Base-by-base conservation (phyloP, 2,329 filamentous ascomycete species). In the Trichophyton mentagrophytes region DNA sequence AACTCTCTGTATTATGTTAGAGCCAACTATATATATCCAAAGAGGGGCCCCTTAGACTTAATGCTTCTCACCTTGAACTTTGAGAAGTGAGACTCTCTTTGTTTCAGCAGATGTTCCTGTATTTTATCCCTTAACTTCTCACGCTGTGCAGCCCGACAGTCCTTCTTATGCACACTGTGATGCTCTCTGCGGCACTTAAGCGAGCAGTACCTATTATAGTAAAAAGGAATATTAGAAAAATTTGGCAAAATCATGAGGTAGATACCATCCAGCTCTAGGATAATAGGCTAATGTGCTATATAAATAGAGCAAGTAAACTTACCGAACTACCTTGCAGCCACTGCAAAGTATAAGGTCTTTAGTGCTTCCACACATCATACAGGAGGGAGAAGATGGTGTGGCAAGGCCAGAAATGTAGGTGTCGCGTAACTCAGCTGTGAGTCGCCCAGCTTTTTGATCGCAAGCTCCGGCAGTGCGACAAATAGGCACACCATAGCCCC, bases 401-500 rank as follows among this genome's bases (percentile, higher is more conserved):
- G 40, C 15, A 15, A 53, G 49, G 25, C 42, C 57, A 13, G 57
- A 59, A 25, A 59, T 40, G 33, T 59, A 40, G 25, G 40, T 25
- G n/a, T 33, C 38, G 22, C 57, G 57, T 27, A 59, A 17, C 11
- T 59, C 57, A 11, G 38, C 25, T 33, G 42, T 40, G n/a, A 60
- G 27, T 11, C 38, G 27, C 3, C 33, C 58, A 38, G 44, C 58
- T 13, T 60, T 60, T 30, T 60, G 44, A 42, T 60, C 47, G 27
- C 58, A 60, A 20, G n/a, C 22, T 7, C 58, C 58, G 7, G 47
- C 58, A 3, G 58, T 44, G 4, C 58, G n/a, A 11, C 58, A 60
- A 25, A 60, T 60, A 25, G 58, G 58, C 42, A 60, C 58, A 55
- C 44, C 36, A 22, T 53, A 60, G n/a, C 47, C 30, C 58, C 58